Evolutionary conservation across 495 filamentous ascomycete genomes (phyloP), one percentile per base, ranked within the genome.

Genomic region (Tuber borchii): DNA sequence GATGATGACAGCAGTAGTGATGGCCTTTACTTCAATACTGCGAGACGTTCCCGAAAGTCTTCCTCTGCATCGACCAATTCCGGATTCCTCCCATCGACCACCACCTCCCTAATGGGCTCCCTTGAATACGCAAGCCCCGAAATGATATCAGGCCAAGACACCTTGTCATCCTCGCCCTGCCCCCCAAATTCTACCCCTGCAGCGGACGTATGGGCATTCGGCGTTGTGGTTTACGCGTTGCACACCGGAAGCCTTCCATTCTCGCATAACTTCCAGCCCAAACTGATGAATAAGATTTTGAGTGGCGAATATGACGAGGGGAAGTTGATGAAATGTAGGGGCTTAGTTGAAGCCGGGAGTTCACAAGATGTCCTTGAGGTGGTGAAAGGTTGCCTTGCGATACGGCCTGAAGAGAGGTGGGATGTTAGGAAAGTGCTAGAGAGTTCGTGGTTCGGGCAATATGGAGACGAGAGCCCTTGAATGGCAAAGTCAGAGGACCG

Each of bases 121-220:
- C 76, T 83, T 5, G 75, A 78, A 40, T 83, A 83, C 45, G 74
- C 81, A 17, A 39, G 79, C 2, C 82, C 82, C 14, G 82, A 83
- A 71, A 78, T 78, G 71, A 34, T 79, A 42, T 51, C 70, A 39
- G 74, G 75, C 37, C 72, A 77, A 44, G 71, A 48, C 73, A 45
- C 46, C 1, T 17, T 76, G 42, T 40, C 22, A 6, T 39, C 37
- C 76, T 76, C 74, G 40, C 46, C 71, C 14, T 40, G 42, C 2
- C 76, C 74, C 22, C 80, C 82, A 81, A 87, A 83, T 77, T 90
- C 76, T 76, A 81, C 86, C 78, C 84, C 87, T 2, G 88, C 87
- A 0, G 89, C 89, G 19, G 91, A 93, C 80, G 86, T 93, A 14
- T 93, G 91, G 91, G 90, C 91, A 0, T 92, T 89, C 77, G 91